Evolutionary conservation across 306 rosid genomes (phyloP).

Genomic region (Vigna mungo): DNA sequence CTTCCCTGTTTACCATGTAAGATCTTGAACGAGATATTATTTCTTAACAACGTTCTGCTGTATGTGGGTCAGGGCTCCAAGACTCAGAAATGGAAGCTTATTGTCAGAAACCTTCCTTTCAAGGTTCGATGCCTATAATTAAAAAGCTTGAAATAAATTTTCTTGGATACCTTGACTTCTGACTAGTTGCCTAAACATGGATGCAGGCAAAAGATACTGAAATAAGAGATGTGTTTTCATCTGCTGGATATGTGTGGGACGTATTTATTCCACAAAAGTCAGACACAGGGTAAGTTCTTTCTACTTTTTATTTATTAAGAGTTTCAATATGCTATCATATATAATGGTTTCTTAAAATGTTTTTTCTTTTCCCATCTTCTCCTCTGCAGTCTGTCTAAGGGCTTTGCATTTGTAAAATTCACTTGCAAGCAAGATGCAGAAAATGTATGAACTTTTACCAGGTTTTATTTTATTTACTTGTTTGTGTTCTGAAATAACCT

Average conservation of each 20-base stretch:
- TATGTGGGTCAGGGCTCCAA: constrained; percentile 80
- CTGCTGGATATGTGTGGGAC: constrained; percentile 95
- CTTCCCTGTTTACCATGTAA: constrained; percentile 3
- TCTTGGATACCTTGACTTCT: constrained; percentile 41
- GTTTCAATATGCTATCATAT: constrained; percentile 17
- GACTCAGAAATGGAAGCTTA: constrained; percentile 96
- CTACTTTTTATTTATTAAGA: constrained; percentile 7
- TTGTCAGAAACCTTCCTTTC: constrained; percentile 91
- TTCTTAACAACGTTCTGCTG: constrained; percentile 41
- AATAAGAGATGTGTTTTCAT: constrained; percentile 65
- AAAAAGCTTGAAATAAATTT: constrained; percentile 22
- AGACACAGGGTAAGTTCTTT: constrained; percentile 72
- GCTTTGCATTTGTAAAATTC: constrained; percentile 94
- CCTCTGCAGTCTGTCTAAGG: constrained; percentile 78
- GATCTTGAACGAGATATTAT: constrained; percentile 36
- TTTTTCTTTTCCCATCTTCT: constrained; percentile 20
- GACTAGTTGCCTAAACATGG: constrained; percentile 46
- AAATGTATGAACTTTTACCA: constrained; percentile 59
- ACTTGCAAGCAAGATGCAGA: constrained; percentile 89
- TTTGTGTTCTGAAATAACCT: constrained; percentile 33
- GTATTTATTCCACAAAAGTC: constrained; percentile 73
- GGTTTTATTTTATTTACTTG: constrained; percentile 39
- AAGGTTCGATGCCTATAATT: constrained; percentile 60
- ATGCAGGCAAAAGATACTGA: constrained; percentile 77
- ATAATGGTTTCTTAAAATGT: constrained; percentile 27